Evolutionary conservation across 2,329 filamentous ascomycete genomes (phyloP).

Genomic region (Fonsecaea pugnacius): DNA sequence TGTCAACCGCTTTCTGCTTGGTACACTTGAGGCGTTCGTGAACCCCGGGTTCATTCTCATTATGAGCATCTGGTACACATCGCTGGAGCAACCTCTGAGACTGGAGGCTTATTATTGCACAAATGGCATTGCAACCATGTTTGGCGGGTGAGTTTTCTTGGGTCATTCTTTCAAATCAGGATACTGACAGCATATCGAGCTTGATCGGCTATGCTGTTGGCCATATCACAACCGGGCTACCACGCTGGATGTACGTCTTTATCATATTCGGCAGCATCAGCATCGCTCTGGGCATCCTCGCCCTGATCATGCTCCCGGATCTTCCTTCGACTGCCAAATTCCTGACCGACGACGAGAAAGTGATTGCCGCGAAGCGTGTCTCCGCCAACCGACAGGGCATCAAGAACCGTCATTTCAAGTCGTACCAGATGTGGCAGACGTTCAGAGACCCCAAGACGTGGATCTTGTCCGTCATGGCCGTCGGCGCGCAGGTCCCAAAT

Average conservation of each 20-base stretch:
- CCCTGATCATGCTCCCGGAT: constrained; percentile 28
- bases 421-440: constrained; percentile 54
- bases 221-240: constrained; percentile 30
- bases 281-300: constrained; percentile 25
- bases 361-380: constrained; percentile 60
- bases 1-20: constrained; percentile 29
- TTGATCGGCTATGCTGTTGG: constrained; percentile 33
- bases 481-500: constrained; percentile 61
- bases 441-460: constrained; percentile 62
- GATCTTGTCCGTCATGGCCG: constrained; percentile 60
- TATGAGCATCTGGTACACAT: constrained; percentile 35
- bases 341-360: constrained; percentile 46
- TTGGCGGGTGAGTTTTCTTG: constrained; percentile 61
- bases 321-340: constrained; percentile 29
- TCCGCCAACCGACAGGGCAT: constrained; percentile 58
- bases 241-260: constrained; percentile 38
- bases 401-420: constrained; percentile 57
- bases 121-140: constrained; percentile 65
- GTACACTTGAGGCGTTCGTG: constrained; percentile 37
- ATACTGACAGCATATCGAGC: constrained; percentile 33
- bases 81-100: constrained; percentile 29
- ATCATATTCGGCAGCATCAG: constrained; percentile 31
- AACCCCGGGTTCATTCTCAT: constrained; percentile 43
- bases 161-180: constrained; percentile 41
- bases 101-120: constrained; percentile 41